Base-by-base conservation (phyloP, 495 filamentous ascomycete species). In the Penicillium mononematosum region DNA sequence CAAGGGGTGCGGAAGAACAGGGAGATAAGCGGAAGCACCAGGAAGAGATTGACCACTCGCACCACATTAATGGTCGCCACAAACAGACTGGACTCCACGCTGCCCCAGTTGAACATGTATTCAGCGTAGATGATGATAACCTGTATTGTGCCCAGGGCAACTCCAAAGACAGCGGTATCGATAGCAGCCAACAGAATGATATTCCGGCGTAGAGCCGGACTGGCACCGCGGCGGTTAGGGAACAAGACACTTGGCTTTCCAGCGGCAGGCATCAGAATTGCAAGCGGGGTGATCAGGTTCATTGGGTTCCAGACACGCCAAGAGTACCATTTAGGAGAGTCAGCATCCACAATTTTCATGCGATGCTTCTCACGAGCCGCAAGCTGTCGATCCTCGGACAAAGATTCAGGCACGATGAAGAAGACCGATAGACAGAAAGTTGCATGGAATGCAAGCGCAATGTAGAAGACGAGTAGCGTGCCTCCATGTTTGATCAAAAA, bases 91-190 rank as follows among this genome's bases (percentile, higher is more conserved):
- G 85, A 86, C 67, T 96, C 85, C 45, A 86, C 80, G 42, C 85
- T 90, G 31, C 81, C 79, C 94, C 94, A 98, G 17, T 76, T 77
- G 68, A 98, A 97, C 66, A 84, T 80, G 63, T 79, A 85, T 51
- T 88, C 84, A 12, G 85, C 81, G 68, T 97, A 98, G 49, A 92
- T 77, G 52, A 96, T 78, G 45, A 92, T 78, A 24, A 96, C 81
- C 12, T 85, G 85, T 41, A 89, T 82, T 1, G 85, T 79, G 48
- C 94, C 91, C 81, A 97, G 88, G 11, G 88, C 87, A 0, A 96
- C 79, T 17, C 90, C 86, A 59, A 97, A 88, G 32, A 90, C 78
- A 36, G 85, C 82, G 6, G 84, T 87, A 66, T 98, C 94, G 50
- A 92, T 84, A 11, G 86, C 78, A 7, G 91, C 87, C 14, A 98